Base-by-base conservation (phyloP, 441 rosid genomes). In the Jatropha multifida region DNA sequence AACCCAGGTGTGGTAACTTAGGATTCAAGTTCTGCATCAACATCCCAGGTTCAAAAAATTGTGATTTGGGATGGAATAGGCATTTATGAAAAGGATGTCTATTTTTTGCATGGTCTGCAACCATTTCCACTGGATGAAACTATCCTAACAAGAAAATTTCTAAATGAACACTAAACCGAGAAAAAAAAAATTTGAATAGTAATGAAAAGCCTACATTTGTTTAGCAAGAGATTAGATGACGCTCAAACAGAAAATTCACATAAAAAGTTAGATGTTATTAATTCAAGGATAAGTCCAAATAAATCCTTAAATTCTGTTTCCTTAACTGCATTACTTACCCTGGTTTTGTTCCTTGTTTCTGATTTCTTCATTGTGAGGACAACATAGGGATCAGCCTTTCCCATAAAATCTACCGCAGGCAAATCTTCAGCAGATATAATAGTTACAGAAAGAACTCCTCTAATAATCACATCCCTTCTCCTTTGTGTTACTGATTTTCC, bases 331-430 rank as follows among this genome's bases (percentile, higher is more conserved):
- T 58, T 38, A 20, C 87, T 83, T 81, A 95, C 99, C 89, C 98
- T 87, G 37, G 98, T 90, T 86, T 91, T 94, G 83, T 78, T 86
- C 82, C 76, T 94, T n/a, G 84, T 83, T 71, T 83, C 96, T 11
- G 98, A 85, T 82, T 96, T 96, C 84, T 96, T 96, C 97, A 96
- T 83, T 1, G 82, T 85, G 67, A 96, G 92, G 69, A 92, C 88
- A 13, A 96, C 94, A 77, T 78, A 96, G 3, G 99, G 99, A 78
- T 96, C 99, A 41, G 99, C 97, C 77, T 94, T 96, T 69, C 97
- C 98, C 94, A 89, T 86, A 75, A 96, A 71, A 81, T 96, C 99
- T 71, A 78, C 81, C 37, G 77, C 83, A n/a, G 98, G 96, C 83
- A 96, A 86, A 78, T 94, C 88, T 79, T 96, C 97, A 11, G 99